Evolutionary conservation across 2,329 filamentous ascomycete genomes (phyloP), one percentile per base, ranked within the genome.

Genomic region (Tolypocladium sp.): DNA sequence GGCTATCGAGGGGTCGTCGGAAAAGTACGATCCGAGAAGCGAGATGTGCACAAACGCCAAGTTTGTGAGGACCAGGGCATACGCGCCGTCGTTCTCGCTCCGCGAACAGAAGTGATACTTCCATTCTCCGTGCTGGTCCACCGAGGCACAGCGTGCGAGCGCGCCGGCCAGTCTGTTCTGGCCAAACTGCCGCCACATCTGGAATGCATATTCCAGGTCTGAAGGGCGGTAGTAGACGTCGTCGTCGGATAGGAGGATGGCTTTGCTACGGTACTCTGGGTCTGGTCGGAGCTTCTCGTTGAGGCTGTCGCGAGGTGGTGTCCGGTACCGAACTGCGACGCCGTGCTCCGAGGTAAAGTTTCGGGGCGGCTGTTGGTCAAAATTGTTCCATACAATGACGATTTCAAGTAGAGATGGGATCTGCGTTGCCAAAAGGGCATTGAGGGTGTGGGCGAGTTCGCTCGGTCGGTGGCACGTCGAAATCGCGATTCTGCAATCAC

Each of bases 161-260:
- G 71, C 73, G 1, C 74, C 74, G 0, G 68, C 68, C 44, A 76
- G 62, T 22, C 73, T 64, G 56, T 71, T 60, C 35, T 63, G 68
- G 41, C 73, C 74, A 49, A 73, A 73, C 58, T 72, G 69, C 62
- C 74, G 73, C 74, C 74, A 76, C 17, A 69, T 65, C 56, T 76
- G 73, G 57, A 76, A 76, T 27, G 69, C 71, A n/a, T 74, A 76
- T 15, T 76, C 73, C 20, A 76, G 68, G 53, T 76, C 74, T 3
- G 62, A 58, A 25, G 73, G 73, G 35, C 68, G 65, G 63, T 73
- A 76, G 63, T 71, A 74, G 22, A 75, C 71, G 58, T 76, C 74
- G 59, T 76, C 74, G 49, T 76, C 74, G 22, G 70, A 71, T 12
- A 75, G 67, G 27, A 76, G 70, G n/a, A 76, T 68, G 15, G 73